Evolutionary conservation across 176 grass and related monocot genomes (phyloP).

Genomic region (Triticum monococcum): DNA sequence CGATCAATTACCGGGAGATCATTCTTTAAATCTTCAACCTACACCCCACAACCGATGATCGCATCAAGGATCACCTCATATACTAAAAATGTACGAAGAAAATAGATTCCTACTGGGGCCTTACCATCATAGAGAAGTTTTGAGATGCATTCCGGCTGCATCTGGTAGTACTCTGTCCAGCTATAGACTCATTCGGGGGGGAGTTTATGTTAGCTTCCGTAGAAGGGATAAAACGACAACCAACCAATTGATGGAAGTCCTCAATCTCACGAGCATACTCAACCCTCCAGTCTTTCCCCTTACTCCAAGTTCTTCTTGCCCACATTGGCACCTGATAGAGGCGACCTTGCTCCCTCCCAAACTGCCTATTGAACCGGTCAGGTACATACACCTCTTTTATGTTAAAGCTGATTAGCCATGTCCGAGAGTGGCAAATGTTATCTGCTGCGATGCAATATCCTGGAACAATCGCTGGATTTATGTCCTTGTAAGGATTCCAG

Average conservation of each 20-base stretch:
- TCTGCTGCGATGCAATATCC: slow-evolving; percentile 64
- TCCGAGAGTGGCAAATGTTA: slow-evolving; percentile 50
- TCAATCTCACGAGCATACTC: slow-evolving; percentile 67
- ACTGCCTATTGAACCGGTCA: slow-evolving; percentile 60
- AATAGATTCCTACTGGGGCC: neutral
- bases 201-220: slow-evolving; percentile 36
- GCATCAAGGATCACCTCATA: slow-evolving; percentile 1
- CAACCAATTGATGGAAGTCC: slow-evolving; percentile 65
- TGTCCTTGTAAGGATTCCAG: slow-evolving; percentile 63
- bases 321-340: slow-evolving; percentile 52
- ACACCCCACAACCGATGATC: slow-evolving; percentile 8
- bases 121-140: slow-evolving; percentile 47
- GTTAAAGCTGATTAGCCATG: slow-evolving; percentile 67
- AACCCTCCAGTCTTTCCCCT: slow-evolving; percentile 57
- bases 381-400: slow-evolving; percentile 65
- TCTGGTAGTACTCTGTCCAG: slow-evolving; percentile 13
- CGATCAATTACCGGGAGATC: slow-evolving; percentile 53
- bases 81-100: neutral
- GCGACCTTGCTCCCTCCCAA: slow-evolving; percentile 55
- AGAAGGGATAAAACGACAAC: slow-evolving; percentile 39
- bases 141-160: slow-evolving; percentile 24
- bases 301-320: slow-evolving; percentile 59
- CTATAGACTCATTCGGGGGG: slow-evolving; percentile 21
- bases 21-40: slow-evolving; percentile 63
- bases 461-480: slow-evolving; percentile 51